A percentile compares a stretch with the other conserved stretches of the same genome.
phyloP scores from a whole-genome alignment of 139 green algal species.

The Deuterostichococcus epilithicus region DNA sequence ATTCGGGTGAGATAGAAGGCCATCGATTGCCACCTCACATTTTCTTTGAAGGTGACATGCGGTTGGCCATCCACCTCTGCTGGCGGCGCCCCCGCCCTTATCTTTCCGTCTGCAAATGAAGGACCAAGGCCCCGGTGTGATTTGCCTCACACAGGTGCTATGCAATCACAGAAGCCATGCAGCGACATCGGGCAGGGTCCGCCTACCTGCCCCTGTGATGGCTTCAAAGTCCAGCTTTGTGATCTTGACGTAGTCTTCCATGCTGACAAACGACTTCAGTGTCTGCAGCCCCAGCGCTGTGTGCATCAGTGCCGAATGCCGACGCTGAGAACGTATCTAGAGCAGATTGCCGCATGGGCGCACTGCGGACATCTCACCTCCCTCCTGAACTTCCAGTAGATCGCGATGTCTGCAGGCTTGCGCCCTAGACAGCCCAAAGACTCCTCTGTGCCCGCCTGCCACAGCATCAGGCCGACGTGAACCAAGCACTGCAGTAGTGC shows the following conservation, averaged over 20 bases:
- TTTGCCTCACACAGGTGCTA: too few species aligned
- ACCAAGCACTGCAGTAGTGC: too few species aligned
- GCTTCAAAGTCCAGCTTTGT: neutral
- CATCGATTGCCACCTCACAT: neutral
- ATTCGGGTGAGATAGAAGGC: neutral
- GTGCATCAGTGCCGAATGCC: too few species aligned
- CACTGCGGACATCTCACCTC: neutral
- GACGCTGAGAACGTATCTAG: too few species aligned
- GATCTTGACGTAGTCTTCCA: neutral
- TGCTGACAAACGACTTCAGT: neutral
- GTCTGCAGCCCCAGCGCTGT: neutral
- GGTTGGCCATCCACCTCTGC: neutral
- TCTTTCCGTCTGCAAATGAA: too few species aligned
- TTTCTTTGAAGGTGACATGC: conserved; percentile 1
- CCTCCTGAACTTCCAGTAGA: neutral
- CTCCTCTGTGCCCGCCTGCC: conserved; percentile 4
- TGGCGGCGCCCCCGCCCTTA: neutral
- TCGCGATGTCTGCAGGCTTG: neutral
- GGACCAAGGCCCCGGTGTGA: neutral
- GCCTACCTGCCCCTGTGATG: neutral
- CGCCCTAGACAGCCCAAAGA: conserved; percentile 1
- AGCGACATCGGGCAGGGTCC: neutral
- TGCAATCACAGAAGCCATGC: neutral
- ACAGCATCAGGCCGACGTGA: too few species aligned
- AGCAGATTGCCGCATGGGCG: too few species aligned